Evolutionary conservation across 202 grass and related monocot genomes (phyloP).

Genomic region (Zizania palustris): DNA sequence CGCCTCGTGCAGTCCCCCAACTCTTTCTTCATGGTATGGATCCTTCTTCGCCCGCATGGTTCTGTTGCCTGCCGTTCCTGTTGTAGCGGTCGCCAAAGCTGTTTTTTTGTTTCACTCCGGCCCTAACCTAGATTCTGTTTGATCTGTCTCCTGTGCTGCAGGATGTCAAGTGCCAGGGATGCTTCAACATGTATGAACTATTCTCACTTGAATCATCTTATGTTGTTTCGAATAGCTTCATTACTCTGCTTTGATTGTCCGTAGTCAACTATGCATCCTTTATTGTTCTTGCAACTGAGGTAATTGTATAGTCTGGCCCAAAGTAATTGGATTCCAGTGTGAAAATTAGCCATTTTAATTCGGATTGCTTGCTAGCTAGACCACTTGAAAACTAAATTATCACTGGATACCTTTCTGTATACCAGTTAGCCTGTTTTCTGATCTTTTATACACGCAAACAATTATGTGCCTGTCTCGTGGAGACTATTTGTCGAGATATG

Average conservation of each 20-base stretch:
- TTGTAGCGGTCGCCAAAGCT: neutral
- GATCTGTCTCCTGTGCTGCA: constrained; percentile 28
- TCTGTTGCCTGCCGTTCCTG: neutral
- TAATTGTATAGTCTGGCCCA: neutral
- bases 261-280: neutral
- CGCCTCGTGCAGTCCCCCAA: constrained; percentile 80
- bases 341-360: neutral
- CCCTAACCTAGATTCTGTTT: neutral
- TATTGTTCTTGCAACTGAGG: neutral
- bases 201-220: neutral
- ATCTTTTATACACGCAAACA: neutral
- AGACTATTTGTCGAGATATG: neutral
- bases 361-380: neutral
- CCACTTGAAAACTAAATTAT: neutral
- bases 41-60: neutral
- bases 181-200: constrained; percentile 69
- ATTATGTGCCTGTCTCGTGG: neutral
- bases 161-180: constrained; percentile 82
- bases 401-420: neutral
- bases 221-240: neutral
- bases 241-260: neutral
- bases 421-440: too few species aligned
- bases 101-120: neutral
- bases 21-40: constrained; percentile 71
- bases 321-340: neutral